Conservation (phyloP, 2,329 filamentous ascomycete species). For the Thelonectria rubi region DNA sequence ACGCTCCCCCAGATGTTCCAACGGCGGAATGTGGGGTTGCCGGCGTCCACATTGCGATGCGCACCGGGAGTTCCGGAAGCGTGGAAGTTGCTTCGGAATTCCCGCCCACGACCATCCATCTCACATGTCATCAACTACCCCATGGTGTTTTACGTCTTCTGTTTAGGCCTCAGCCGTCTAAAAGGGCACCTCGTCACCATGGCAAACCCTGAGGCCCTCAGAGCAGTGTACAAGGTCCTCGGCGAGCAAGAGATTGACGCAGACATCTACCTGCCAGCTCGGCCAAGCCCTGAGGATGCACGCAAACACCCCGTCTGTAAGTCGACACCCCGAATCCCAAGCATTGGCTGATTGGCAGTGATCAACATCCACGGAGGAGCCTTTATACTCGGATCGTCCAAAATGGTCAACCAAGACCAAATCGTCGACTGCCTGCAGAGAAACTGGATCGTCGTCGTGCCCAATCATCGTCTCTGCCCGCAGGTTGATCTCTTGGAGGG, state of each 20-base stretch:
- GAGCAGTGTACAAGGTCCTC: conserved; percentile 44
- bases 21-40: conserved; percentile 17
- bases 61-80: conserved; percentile 4
- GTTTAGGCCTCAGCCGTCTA: too few relatives aligned
- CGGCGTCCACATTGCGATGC: conserved; percentile 1
- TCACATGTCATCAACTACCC: too few relatives aligned
- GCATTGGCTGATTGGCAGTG: conserved; percentile 2
- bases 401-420: conserved; percentile 24
- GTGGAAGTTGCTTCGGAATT: conserved; percentile 9
- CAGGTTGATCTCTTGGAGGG: conserved; percentile 46
- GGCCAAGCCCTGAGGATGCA: neutral
- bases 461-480: conserved; percentile 43
- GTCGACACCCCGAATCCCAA: neutral
- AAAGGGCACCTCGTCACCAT: conserved; percentile 22
- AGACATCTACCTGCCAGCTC: conserved; percentile 41
- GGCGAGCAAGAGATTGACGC: conserved; percentile 42
- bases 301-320: conserved; percentile 13
- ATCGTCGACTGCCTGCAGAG: conserved; percentile 13
- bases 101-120: conserved; percentile 7
- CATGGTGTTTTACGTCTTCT: too few relatives aligned
- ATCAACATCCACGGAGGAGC: conserved; percentile 23
- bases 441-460: conserved; percentile 20
- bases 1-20: conserved; percentile 4
- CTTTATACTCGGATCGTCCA: conserved; percentile 20
- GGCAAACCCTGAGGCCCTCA: conserved; percentile 27